phyloP scores from a whole-genome alignment of 306 rosid genomes.

The Vachellia pachyceras region DNA sequence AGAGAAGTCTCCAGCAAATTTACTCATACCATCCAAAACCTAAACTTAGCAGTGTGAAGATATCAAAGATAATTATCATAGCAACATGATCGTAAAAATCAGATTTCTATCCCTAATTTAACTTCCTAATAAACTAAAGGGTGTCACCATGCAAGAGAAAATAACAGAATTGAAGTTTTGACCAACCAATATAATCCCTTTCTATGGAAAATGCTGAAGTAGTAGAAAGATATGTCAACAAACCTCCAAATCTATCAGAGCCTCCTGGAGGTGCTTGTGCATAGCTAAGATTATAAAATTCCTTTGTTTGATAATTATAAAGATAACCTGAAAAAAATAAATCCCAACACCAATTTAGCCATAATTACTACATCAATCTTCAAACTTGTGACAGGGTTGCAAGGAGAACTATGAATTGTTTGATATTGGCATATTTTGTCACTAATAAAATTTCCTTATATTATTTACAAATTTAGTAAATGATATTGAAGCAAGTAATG shows the following conservation, averaged over 20 bases:
- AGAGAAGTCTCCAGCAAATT: conserved; percentile 3
- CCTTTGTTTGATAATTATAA: conserved; percentile 84
- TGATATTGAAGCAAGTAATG: background rate
- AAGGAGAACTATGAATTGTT: background rate
- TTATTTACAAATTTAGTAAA: background rate
- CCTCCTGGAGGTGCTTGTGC: conserved; percentile 80
- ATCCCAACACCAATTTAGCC: conserved; percentile 44
- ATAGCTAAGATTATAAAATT: conserved; percentile 91
- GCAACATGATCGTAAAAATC: background rate
- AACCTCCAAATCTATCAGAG: conserved; percentile 97
- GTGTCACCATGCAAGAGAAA: conserved; percentile 32
- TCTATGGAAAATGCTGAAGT: conserved; percentile 34
- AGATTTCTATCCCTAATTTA: conserved; percentile 7
- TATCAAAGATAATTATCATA: conserved; percentile 6
- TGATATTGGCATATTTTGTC: background rate
- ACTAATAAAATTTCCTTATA: background rate
- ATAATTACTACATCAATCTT: conserved; percentile 29
- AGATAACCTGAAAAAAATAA: conserved; percentile 75
- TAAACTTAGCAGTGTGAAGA: background rate
- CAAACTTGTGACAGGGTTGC: background rate
- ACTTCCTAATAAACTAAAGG: background rate
- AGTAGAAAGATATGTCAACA: conserved; percentile 46
- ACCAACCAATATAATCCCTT: conserved; percentile 30
- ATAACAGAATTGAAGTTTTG: conserved; percentile 13
- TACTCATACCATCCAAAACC: background rate